Conservation (phyloP, 2,329 filamentous ascomycete species). For the Hortaea werneckii region DNA sequence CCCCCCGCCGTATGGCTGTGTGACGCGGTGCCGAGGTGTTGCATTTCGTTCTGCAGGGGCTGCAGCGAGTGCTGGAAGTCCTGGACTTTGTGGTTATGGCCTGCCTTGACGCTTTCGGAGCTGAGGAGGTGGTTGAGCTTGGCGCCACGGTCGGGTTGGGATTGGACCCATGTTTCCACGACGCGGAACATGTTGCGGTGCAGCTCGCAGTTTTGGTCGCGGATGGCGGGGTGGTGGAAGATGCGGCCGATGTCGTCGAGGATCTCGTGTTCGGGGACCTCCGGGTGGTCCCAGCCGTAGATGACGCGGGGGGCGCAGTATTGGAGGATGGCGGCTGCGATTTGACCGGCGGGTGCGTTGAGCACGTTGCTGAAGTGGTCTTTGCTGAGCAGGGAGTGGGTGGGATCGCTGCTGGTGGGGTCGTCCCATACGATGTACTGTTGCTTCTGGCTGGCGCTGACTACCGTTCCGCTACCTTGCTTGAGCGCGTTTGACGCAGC, state of each 20-base stretch:
- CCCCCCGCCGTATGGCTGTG: constrained; percentile 20
- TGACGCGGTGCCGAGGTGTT: constrained; percentile 10
- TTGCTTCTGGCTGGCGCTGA: constrained; percentile 42
- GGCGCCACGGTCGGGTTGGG: constrained; percentile 53
- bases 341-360: constrained; percentile 39
- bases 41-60: constrained; percentile 5
- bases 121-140: constrained; percentile 66
- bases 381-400: constrained; percentile 42
- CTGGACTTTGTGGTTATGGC: constrained; percentile 59
- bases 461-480: constrained; percentile 65
- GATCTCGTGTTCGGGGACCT: constrained; percentile 73
- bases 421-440: constrained; percentile 43
- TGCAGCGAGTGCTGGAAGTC: constrained; percentile 16
- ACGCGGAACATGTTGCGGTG: constrained; percentile 83
- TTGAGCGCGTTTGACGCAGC: constrained; percentile 77
- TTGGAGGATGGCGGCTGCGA: constrained; percentile 55
- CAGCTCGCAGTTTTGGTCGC: constrained; percentile 65
- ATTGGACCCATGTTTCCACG: constrained; percentile 70
- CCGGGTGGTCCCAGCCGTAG: constrained; percentile 85
- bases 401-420: constrained; percentile 38
- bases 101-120: constrained; percentile 70
- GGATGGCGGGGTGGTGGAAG: constrained; percentile 83
- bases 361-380: constrained; percentile 43
- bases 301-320: constrained; percentile 81
- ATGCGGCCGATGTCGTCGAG: constrained; percentile 68